Conservation (phyloP, 176 grass and related monocot genomes). For the Carex parvula region DNA sequence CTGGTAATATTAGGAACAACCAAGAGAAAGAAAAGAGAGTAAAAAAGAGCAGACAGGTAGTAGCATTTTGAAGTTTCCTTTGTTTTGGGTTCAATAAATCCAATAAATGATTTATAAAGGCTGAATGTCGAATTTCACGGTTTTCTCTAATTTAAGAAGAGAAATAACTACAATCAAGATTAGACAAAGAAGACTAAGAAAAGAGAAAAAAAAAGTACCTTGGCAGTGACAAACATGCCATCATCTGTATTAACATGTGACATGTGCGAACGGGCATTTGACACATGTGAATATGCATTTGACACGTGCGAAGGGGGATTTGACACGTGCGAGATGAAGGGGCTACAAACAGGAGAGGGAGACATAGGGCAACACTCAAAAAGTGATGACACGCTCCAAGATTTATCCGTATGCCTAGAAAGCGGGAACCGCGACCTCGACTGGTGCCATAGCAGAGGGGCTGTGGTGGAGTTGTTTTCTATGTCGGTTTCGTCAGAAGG, state of each 20-base stretch:
- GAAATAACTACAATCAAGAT: neutral
- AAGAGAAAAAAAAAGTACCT: neutral
- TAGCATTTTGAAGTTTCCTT: neutral
- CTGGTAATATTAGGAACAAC: constrained; percentile 1
- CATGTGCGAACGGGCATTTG: neutral
- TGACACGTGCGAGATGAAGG: constrained; percentile 30
- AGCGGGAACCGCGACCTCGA: neutral
- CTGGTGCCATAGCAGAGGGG: neutral
- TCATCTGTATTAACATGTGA: constrained; percentile 13
- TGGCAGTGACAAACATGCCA: constrained; percentile 17
- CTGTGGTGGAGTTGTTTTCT: constrained; percentile 1
- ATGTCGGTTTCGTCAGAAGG: constrained; percentile 1
- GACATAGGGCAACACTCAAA: constrained; percentile 40
- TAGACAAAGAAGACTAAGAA: neutral
- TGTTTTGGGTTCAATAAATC: neutral
- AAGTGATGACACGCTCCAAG: constrained; percentile 6
- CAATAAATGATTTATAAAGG: neutral
- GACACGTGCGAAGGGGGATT: neutral
- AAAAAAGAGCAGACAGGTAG: neutral
- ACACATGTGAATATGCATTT: neutral
- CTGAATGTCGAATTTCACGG: neutral
- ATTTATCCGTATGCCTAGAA: neutral
- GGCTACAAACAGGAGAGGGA: constrained; percentile 73
- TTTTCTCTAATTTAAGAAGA: neutral
- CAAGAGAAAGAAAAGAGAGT: neutral